phyloP scores from a whole-genome alignment of 768 basidiomycete species.

The Leccinum olivaceopallidum region DNA sequence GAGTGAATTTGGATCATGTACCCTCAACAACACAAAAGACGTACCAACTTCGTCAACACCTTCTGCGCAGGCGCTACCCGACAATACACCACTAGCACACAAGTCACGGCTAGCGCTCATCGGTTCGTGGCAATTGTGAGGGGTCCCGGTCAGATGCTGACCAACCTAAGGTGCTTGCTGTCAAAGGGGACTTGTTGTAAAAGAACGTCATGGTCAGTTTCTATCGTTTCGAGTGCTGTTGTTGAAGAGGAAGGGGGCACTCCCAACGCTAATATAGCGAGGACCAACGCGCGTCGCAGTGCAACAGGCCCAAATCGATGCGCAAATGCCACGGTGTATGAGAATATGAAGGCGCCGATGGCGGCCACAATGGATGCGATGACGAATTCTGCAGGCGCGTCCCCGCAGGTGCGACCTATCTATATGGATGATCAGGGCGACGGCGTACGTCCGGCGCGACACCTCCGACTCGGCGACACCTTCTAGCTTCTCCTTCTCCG shows the following conservation, averaged over 20 bases:
- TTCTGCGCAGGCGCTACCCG: too few relatives aligned
- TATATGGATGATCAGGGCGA: slow-evolving; percentile 54
- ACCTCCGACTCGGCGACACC: slow-evolving; percentile 35
- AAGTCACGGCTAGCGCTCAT: too few relatives aligned
- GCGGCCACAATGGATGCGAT: slow-evolving; percentile 75
- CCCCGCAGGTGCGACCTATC: slow-evolving; percentile 82
- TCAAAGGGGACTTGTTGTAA: too few relatives aligned
- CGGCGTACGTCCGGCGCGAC: slow-evolving; percentile 61
- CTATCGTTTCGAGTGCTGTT: too few relatives aligned
- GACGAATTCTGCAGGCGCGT: slow-evolving; percentile 86
- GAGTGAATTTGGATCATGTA: too few relatives aligned
- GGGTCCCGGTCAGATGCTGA: too few relatives aligned
- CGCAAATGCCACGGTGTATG: slow-evolving; percentile 66
- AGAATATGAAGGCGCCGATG: slow-evolving; percentile 55
- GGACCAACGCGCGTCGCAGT: slow-evolving; percentile 42
- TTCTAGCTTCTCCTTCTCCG: not conserved
- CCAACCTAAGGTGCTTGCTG: too few relatives aligned
- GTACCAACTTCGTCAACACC: too few relatives aligned
- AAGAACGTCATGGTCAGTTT: too few relatives aligned
- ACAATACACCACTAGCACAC: too few relatives aligned
- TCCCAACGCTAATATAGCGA: slow-evolving; percentile 47
- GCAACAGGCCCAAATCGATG: slow-evolving; percentile 60
- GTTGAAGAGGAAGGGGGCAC: slow-evolving; percentile 11
- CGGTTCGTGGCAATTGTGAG: too few relatives aligned
- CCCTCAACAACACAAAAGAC: too few relatives aligned